These are phyloP conservation scores for Suillus cothurnatus DNA, from an alignment of 768 basidiomycete species.

Conservation along the genomic window DNA sequence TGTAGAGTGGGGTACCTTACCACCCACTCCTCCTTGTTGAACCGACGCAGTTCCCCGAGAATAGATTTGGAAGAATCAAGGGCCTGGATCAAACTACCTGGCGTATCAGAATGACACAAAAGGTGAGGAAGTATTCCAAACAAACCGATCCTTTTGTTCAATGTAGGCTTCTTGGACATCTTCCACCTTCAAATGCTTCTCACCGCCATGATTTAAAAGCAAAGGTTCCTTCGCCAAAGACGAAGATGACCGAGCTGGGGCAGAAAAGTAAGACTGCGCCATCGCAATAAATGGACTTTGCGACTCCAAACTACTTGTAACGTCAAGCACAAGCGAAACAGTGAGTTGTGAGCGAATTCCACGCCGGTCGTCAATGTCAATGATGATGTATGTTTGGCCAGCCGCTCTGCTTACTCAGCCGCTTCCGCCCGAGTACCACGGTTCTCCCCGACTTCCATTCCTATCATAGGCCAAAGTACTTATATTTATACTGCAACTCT, in stretches of 20 bases:
- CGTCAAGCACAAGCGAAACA: slow-evolving; percentile 5
- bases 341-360: background rate
- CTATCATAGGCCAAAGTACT: too few species aligned
- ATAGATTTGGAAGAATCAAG: slow-evolving; percentile 72
- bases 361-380: background rate
- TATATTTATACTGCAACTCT: background rate
- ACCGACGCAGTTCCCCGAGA: slow-evolving; percentile 68
- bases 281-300: background rate
- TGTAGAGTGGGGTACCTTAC: slow-evolving; percentile 83
- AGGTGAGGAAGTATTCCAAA: slow-evolving; percentile 5
- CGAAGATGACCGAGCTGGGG: slow-evolving; percentile 3
- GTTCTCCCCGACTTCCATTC: slow-evolving; percentile 3
- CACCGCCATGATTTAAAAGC: slow-evolving; percentile 17
- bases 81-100: slow-evolving; percentile 69
- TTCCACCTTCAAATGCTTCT: slow-evolving; percentile 52
- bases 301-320: slow-evolving; percentile 1
- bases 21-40: slow-evolving; percentile 87
- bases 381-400: slow-evolving; percentile 1
- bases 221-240: slow-evolving; percentile 15
- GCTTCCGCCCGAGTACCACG: background rate
- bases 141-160: slow-evolving; percentile 75
- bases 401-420: slow-evolving; percentile 4
- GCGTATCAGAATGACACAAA: background rate
- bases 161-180: slow-evolving; percentile 79
- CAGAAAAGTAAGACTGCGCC: slow-evolving; percentile 11